These are phyloP conservation scores for Boletus reticuloceps DNA, from an alignment of 768 basidiomycete species.

Conservation along the genomic window DNA sequence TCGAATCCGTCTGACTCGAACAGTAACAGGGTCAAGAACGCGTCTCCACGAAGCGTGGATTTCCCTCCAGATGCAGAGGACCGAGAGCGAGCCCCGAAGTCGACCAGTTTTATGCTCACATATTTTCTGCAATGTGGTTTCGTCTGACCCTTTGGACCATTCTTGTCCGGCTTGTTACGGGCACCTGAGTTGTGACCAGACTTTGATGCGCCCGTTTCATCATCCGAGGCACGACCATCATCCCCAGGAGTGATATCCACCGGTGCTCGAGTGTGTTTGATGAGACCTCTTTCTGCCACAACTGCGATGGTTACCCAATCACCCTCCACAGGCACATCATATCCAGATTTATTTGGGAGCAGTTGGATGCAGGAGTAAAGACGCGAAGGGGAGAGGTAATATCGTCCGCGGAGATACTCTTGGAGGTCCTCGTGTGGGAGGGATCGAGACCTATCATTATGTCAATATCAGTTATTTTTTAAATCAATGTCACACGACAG, in stretches of 20 bases:
- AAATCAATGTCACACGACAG: neutral
- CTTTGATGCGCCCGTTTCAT: conserved; percentile 15
- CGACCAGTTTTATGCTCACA: conserved; percentile 80
- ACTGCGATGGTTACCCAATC: conserved; percentile 98
- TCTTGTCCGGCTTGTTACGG: conserved; percentile 18
- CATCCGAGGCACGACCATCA: conserved; percentile 41
- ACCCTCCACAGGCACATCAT: conserved; percentile 87
- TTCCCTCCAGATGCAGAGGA: conserved; percentile 56
- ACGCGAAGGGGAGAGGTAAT: conserved; percentile 83
- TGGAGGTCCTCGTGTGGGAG: conserved; percentile 76
- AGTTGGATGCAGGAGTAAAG: conserved; percentile 85
- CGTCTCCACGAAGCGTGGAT: conserved; percentile 73
- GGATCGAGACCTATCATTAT: conserved; percentile 58
- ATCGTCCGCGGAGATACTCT: conserved; percentile 78
- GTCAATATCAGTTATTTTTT: conserved; percentile 6
- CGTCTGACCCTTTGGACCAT: conserved; percentile 10
- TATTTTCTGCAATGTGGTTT: conserved; percentile 72
- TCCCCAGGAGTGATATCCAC: conserved; percentile 46
- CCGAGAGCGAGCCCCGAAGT: conserved; percentile 65
- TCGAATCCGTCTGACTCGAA: conserved; percentile 85
- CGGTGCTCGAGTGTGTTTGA: conserved; percentile 70
- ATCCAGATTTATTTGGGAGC: conserved; percentile 74
- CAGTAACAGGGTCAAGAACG: conserved; percentile 75
- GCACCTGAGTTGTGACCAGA: neutral
- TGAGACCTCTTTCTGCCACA: conserved; percentile 83